A percentile compares a stretch with the other conserved stretches of the same genome.
Conservation (phyloP, 73 alveolate genomes). For the Blepharisma stoltei region DNA sequence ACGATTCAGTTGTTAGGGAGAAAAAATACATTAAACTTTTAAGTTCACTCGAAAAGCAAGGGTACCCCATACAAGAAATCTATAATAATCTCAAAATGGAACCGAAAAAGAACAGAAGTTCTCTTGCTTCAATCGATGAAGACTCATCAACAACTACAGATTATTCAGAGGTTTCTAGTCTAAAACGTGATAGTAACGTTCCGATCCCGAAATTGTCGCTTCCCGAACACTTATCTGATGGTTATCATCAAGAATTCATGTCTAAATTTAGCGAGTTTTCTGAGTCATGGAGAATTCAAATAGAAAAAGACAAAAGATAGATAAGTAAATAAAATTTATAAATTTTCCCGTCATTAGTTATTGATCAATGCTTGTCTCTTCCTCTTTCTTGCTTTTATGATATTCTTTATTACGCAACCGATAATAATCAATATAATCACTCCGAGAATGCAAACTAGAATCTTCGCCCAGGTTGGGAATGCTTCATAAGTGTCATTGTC, state of each 20-base stretch:
- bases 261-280: constrained; percentile 28
- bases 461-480: constrained; percentile 26
- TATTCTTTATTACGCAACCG: not conserved
- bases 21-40: no score
- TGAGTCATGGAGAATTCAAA: constrained; percentile 28
- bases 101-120: no score
- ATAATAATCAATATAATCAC: not conserved
- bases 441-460: not conserved
- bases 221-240: not conserved
- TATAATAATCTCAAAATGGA: no score
- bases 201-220: not conserved
- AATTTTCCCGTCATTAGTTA: no score
- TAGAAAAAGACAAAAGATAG: not conserved
- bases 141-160: no score
- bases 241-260: constrained; percentile 31
- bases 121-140: no score
- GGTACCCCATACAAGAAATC: no score
- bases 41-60: no score
- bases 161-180: no score
- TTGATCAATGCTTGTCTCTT: no score
- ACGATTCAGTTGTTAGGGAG: no score
- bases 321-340: not conserved
- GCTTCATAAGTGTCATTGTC: not conserved
- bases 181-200: not conserved
- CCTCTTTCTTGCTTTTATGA: not conserved